Evolutionary conservation across 1,139 yeast genomes (phyloP).

Genomic region (Suhomyces maxii): DNA sequence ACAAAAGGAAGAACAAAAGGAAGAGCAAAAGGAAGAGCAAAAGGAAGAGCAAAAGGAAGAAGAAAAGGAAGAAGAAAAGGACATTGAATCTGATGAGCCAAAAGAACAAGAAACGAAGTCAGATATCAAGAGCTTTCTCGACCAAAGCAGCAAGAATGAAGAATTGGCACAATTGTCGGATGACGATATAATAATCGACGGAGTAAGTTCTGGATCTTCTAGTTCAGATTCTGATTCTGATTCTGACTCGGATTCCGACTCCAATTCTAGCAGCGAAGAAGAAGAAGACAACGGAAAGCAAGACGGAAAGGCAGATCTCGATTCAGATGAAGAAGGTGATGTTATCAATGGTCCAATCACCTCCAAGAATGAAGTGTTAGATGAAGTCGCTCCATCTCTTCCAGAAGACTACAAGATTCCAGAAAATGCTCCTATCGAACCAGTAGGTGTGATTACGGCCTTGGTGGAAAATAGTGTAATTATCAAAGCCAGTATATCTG

Average conservation of each 20-base stretch:
- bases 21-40: neutral
- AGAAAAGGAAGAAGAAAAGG: neutral
- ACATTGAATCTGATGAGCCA: neutral
- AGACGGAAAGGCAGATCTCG: slow-evolving; percentile 21
- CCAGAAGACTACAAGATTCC: slow-evolving; percentile 68
- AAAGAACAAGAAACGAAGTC: slow-evolving; percentile 1
- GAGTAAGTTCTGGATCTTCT: slow-evolving; percentile 18
- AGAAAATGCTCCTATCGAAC: slow-evolving; percentile 63
- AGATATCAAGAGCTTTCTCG: slow-evolving; percentile 7
- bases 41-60: neutral
- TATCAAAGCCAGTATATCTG: slow-evolving; percentile 74
- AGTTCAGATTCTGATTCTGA: slow-evolving; percentile 15
- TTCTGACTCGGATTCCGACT: slow-evolving; percentile 23
- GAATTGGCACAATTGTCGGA: slow-evolving; percentile 19
- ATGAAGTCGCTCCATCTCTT: slow-evolving; percentile 66
- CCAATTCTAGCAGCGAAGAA: slow-evolving; percentile 20
- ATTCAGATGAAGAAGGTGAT: slow-evolving; percentile 43
- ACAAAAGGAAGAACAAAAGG: too few relatives aligned
- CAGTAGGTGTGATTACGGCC: slow-evolving; percentile 69
- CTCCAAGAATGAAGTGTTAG: slow-evolving; percentile 74
- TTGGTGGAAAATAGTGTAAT: slow-evolving; percentile 73
- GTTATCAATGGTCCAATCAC: slow-evolving; percentile 59
- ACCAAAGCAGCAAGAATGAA: slow-evolving; percentile 9
- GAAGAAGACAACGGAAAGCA: slow-evolving; percentile 18
- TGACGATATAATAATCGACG: slow-evolving; percentile 23